Evolutionary conservation across 257 asterid genomes (phyloP), one percentile per base, ranked within the genome.

Genomic region (Gentiana dahurica): DNA sequence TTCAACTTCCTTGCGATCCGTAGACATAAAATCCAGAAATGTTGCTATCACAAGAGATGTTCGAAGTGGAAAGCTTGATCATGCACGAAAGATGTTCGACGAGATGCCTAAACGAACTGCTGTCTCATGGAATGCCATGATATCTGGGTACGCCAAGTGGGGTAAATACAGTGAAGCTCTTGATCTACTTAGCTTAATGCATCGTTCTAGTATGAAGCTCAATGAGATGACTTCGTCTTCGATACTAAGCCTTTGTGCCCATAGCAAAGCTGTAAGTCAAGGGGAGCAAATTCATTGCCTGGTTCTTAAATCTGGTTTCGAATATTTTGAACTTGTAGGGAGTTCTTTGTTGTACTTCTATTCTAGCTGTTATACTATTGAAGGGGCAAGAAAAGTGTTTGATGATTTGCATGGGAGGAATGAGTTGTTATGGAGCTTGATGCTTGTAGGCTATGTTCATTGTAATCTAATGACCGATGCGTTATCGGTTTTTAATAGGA

Each of bases 61-160:
- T 53, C 36, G 65, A 61, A 59, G 58, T 4, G 87, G 94, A 38
- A 76, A 71, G 15, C 62, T 84, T 3, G 65, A 74, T 44, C 58
- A 50, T 9, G 95, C 94, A 38, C 91, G 89, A 62, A 65, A 57
- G 1, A 12, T 84, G 60, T 86, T 90, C 76, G 95, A 82, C 74
- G 55, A 36, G 77, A 82, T 86, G 97, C 89, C 57, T 3, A 66
- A 75, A 1, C 73, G 97, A 74, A 73, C 90, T 0, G 78, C 71
- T 36, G 87, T 80, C 45, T 81, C 97, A 2, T 90, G 94, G 95
- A 90, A 86, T 55, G 59, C 84, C 72, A 84, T 82, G 87, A 78
- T 90, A 15, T 71, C 84, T 47, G 94, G 86, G 8, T 86, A 80
- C 55, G 74, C 78, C 64, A 73, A 77, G 59, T 69, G 81, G 78